Percentiles rank a stretch among this genome's conserved stretches.
Evolutionary conservation across 192 early-diverging fungal genomes (phyloP).

Genomic region (Backusella morwellensis): DNA sequence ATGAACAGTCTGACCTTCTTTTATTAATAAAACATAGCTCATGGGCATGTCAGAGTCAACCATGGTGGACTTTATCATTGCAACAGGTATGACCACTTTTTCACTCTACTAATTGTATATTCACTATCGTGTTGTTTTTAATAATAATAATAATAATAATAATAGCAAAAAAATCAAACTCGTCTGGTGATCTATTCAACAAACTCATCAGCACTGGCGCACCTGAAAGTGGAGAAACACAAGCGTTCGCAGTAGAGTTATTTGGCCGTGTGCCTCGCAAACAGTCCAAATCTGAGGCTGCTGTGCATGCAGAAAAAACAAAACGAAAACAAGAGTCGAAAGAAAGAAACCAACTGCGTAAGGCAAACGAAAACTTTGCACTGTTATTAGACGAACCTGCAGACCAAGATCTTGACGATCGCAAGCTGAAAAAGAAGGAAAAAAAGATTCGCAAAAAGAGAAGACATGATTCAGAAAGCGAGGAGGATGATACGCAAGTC

Average conservation of each 20-base stretch:
- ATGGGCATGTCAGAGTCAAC: conserved; percentile 66
- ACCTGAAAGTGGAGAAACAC: conserved; percentile 49
- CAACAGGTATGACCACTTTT: conserved; percentile 37
- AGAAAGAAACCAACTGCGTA: conserved; percentile 48
- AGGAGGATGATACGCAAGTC: conserved; percentile 33
- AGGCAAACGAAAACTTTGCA: conserved; percentile 33
- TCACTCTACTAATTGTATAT: background rate
- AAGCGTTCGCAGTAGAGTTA: conserved; percentile 66
- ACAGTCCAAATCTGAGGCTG: conserved; percentile 27
- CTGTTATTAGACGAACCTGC: conserved; percentile 34
- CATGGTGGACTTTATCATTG: conserved; percentile 69
- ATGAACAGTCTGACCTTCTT: background rate
- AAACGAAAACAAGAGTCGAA: conserved; percentile 59
- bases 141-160: background rate
- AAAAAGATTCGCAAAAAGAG: conserved; percentile 51
- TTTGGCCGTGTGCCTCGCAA: conserved; percentile 58
- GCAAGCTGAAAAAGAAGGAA: conserved; percentile 44
- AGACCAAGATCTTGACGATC: conserved; percentile 47
- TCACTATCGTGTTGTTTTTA: background rate
- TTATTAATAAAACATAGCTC: conserved; percentile 26
- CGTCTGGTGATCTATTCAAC: conserved; percentile 45
- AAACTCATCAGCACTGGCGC: conserved; percentile 62
- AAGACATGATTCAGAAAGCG: conserved; percentile 26
- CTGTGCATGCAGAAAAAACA: conserved; percentile 38
- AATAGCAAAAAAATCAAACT: conserved; percentile 58